These are phyloP conservation scores for Rhodotorula sp. DNA, from an alignment of 1,284 basidiomycete genomes.

Conservation along the genomic window DNA sequence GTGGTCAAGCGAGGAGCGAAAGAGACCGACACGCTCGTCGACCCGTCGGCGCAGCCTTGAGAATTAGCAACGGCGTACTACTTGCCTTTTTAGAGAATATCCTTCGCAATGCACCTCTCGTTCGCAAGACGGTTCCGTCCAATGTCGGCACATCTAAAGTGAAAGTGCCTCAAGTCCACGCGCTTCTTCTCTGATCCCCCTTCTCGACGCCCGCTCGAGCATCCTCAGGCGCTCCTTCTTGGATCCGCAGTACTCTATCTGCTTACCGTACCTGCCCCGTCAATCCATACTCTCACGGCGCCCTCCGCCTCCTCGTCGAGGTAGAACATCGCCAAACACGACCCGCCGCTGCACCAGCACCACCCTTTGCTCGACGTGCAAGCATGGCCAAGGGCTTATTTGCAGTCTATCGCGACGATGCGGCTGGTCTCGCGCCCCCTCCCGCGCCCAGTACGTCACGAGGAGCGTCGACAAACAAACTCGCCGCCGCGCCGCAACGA, in stretches of 20 bases:
- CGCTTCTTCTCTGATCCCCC: not conserved
- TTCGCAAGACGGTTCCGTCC: not conserved
- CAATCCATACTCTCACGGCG: not conserved
- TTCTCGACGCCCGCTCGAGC: not conserved
- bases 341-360: not conserved
- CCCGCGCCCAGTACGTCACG: not conserved
- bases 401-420: constrained; percentile 28
- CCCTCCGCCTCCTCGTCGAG: not conserved
- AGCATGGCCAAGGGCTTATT: constrained; percentile 28
- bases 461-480: constrained; percentile 1
- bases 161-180: not conserved
- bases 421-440: not conserved
- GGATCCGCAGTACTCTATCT: not conserved
- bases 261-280: not conserved
- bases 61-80: no score
- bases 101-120: not conserved
- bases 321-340: constrained; percentile 8
- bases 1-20: constrained; percentile 31
- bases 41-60: constrained; percentile 30
- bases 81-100: not conserved
- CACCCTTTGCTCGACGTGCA: no score
- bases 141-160: no score
- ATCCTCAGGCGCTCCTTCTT: not conserved
- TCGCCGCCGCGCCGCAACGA: constrained; percentile 5
- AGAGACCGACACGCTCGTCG: constrained; percentile 36